A percentile compares a stretch with the other conserved stretches of the same genome.
Conservation (phyloP, 768 basidiomycete genomes). For the Rhodotorula sphaerocarpa region DNA sequence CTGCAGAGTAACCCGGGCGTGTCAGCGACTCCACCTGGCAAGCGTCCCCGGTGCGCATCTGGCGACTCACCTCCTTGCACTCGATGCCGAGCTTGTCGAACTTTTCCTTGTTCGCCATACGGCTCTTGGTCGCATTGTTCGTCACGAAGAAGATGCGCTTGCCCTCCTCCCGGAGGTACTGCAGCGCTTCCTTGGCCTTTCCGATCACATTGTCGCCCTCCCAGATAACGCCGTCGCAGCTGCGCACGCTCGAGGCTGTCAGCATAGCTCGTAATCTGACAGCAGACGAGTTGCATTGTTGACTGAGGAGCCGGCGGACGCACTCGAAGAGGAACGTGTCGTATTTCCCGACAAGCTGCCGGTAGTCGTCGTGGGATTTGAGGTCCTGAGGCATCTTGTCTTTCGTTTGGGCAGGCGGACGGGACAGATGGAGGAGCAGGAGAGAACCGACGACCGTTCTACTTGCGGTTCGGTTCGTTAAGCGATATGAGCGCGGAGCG, state of each 20-base stretch:
- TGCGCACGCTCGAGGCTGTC: not conserved
- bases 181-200: conserved; percentile 28
- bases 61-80: conserved; percentile 72
- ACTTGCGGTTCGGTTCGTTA: too few relatives aligned
- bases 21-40: not conserved
- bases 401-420: not conserved
- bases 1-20: conserved; percentile 47
- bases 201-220: conserved; percentile 36
- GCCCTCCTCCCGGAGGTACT: conserved; percentile 22
- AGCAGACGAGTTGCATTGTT: not conserved
- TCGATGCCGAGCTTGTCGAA: conserved; percentile 84
- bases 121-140: conserved; percentile 92
- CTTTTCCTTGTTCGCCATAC: conserved; percentile 75
- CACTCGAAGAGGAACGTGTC: conserved; percentile 38
- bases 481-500: too few relatives aligned
- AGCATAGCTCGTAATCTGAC: too few relatives aligned
- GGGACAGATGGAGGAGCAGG: not conserved
- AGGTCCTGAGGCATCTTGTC: conserved; percentile 14
- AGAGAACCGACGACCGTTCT: not conserved
- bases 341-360: conserved; percentile 28
- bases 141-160: conserved; percentile 48
- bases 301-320: not conserved
- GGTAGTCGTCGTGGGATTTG: conserved; percentile 6
- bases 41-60: too few relatives aligned
- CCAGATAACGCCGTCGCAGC: conserved; percentile 39